Conservation (phyloP, 176 grass and related monocot genomes). For the Eleusine coracana region DNA sequence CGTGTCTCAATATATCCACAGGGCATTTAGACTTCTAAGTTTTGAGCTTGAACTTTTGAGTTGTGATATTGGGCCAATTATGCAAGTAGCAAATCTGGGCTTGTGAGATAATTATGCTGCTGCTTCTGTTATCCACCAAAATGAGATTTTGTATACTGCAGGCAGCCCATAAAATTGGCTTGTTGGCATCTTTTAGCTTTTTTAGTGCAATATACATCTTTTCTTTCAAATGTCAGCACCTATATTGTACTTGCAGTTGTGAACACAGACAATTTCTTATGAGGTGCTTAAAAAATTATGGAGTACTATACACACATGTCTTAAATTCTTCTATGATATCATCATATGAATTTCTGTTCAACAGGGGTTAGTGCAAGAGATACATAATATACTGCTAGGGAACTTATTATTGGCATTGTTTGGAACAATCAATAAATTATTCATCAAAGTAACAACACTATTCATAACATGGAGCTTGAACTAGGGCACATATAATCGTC, state of each 20-base stretch:
- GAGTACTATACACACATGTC: not conserved
- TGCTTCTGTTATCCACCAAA: not conserved
- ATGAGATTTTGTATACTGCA: slow-evolving; percentile 23
- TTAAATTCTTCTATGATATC: not conserved
- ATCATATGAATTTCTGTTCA: not conserved
- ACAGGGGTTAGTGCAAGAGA: not conserved
- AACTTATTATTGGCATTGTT: not conserved
- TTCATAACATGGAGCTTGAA: not conserved
- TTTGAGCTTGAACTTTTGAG: not conserved
- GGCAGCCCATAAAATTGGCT: slow-evolving; percentile 7
- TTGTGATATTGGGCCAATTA: slow-evolving; percentile 17
- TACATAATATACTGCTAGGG: not conserved
- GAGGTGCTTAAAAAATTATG: not conserved
- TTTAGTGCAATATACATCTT: not conserved
- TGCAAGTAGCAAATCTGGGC: slow-evolving; percentile 15
- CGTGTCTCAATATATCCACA: not conserved
- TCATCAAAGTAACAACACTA: not conserved
- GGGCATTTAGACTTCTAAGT: not conserved
- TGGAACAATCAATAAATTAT: not conserved
- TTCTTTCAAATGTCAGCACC: not conserved
- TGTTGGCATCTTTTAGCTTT: not conserved
- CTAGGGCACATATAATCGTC: not conserved
- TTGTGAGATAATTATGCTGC: not conserved
- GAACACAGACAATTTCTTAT: not conserved
- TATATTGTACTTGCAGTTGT: slow-evolving; percentile 22